Evolutionary conservation across 225 moss, liverwort and hornwort genomes (phyloP).

Genomic region (Climacium dendroides): DNA sequence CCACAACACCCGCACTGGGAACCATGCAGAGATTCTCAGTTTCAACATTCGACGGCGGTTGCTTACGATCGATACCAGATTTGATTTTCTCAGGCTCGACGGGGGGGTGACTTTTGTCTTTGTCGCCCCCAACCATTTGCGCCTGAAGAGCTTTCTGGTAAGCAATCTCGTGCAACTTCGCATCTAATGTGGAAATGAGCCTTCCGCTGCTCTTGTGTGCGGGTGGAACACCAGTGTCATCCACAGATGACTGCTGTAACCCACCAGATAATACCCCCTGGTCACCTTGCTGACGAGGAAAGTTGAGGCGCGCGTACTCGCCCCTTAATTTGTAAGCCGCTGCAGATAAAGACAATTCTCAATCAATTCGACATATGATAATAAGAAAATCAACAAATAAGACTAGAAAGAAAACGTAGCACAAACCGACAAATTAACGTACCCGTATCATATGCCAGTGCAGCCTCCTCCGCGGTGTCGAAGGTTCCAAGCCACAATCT

Average conservation of each 20-base stretch:
- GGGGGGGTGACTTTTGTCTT: slow-evolving; percentile 1
- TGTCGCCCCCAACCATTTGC: slow-evolving; percentile 25
- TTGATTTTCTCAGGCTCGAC: slow-evolving; percentile 2
- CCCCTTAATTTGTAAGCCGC: slow-evolving; percentile 77
- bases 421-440: neutral
- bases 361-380: rapidly evolving
- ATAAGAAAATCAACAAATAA: neutral
- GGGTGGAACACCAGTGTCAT: slow-evolving; percentile 6
- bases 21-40: neutral
- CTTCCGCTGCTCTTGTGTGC: slow-evolving; percentile 11
- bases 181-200: slow-evolving; percentile 41
- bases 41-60: neutral
- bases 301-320: slow-evolving; percentile 79
- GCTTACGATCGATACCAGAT: neutral
- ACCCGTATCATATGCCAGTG: slow-evolving; percentile 71
- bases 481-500: slow-evolving; percentile 86
- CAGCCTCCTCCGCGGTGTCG: slow-evolving; percentile 85
- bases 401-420: no score
- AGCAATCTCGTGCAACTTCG: slow-evolving; percentile 58
- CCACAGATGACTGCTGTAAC: slow-evolving; percentile 5
- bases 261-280: slow-evolving; percentile 20
- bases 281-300: slow-evolving; percentile 44
- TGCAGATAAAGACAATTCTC: neutral
- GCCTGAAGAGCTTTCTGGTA: slow-evolving; percentile 46
- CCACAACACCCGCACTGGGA: neutral